phyloP scores from a whole-genome alignment of 352 stramenopile genomes.

The Plasmopara viticola region DNA sequence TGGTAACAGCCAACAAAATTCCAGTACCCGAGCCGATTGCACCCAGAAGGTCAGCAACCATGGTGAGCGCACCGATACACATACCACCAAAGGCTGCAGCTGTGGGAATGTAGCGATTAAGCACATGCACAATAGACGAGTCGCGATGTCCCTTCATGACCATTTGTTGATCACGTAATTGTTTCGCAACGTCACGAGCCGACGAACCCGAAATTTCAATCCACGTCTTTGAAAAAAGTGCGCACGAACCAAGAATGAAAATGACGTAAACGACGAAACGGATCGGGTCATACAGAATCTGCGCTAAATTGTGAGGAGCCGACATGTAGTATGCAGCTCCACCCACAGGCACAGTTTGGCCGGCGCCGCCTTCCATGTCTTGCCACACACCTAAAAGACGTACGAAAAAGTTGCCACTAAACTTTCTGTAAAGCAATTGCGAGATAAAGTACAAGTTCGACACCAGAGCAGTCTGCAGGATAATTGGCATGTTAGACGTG shows the following conservation, averaged over 20 bases:
- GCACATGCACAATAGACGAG: constrained; percentile 94
- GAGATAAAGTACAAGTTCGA: constrained; percentile 99
- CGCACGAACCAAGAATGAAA: constrained; percentile 98
- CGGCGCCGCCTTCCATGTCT: constrained; percentile 91
- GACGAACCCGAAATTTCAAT: constrained; percentile 98
- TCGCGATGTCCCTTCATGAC: constrained; percentile 99
- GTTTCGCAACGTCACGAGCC: constrained; percentile 96
- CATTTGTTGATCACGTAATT: constrained; percentile 98
- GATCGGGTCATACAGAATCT: constrained; percentile 98
- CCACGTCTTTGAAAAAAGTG: constrained; percentile 99
- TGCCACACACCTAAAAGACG: constrained; percentile 97
- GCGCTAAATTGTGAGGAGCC: constrained; percentile 90
- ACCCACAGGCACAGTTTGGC: constrained; percentile 94
- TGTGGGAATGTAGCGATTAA: constrained; percentile 99
- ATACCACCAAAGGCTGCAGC: constrained; percentile 98
- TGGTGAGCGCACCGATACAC: constrained; percentile 98
- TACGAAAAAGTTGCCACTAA: constrained; percentile 97
- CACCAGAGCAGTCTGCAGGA: constrained; percentile 97
- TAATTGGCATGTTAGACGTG: constrained; percentile 99
- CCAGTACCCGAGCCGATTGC: constrained; percentile 98
- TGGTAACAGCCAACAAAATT: constrained; percentile 98
- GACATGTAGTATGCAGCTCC: constrained; percentile 98
- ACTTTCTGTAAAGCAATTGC: constrained; percentile 99
- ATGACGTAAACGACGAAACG: constrained; percentile 98
- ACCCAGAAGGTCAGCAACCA: constrained; percentile 97